Evolutionary conservation across 2,329 filamentous ascomycete genomes (phyloP), one percentile per base, ranked within the genome.

Genomic region (Curvularia lunata): DNA sequence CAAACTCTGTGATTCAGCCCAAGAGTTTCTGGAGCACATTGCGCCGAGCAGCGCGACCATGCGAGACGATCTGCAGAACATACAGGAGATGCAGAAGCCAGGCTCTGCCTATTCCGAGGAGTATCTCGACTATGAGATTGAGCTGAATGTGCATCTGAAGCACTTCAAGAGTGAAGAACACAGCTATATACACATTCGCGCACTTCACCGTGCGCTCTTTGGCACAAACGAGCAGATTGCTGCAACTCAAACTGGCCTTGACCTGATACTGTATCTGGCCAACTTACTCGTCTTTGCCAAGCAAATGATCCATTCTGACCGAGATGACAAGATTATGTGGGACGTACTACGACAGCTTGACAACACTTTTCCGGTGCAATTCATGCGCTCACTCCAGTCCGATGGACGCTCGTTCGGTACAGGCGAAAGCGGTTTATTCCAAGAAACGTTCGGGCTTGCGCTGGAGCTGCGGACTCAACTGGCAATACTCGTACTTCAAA

Each of bases 391-490:
- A 1, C 59, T 75, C 3, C 57, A 63, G n/a, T 56, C 56, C 32
- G 55, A 46, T 1, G 27, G 21, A 9, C 21, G 54, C 9, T 52
- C 45, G 58, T 32, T 64, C 48, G 4, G 48, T 50, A 19, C 50
- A 18, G 82, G 79, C 5, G 70, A 76, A 5, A 84, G 80, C 61
- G 61, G 56, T 1, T 61, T 84, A 6, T 58, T 75, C 12, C 48
- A 78, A 50, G 62, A 78, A 42, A 84, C 82, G 0, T 82, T 85
- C 54, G 67, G 79, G 3, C 62, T 86, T 21, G 82, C 78, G 1
- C 68, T 87, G 6, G 81, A 84, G 6, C 76, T 87, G 21, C 80
- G 84, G 2, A 86, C 84, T 2, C 85, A 87, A 60, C 75, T 79
- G 10, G 74, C 81, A n/a, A 81, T 86, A 40, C 60, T 76, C n/a